Evolutionary conservation across 2,329 filamentous ascomycete genomes (phyloP).

Genomic region (Colletotrichum euphorbiae): DNA sequence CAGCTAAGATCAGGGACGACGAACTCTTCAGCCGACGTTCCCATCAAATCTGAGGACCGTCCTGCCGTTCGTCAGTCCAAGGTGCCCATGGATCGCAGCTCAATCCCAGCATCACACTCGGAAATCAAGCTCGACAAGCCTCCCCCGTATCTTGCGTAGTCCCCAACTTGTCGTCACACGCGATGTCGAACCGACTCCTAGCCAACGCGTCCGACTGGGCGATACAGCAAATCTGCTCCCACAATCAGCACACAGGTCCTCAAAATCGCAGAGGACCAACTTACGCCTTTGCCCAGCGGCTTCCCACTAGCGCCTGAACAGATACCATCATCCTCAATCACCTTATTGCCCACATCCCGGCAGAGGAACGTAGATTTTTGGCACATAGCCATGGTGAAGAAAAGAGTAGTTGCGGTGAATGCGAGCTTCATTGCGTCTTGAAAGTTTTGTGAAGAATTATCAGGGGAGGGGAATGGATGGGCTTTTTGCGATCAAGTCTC

Average conservation of each 20-base stretch:
- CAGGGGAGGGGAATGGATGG: too few relatives aligned
- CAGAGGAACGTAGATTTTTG: constrained; percentile 21
- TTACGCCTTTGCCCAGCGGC: constrained; percentile 22
- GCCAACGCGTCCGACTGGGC: constrained; percentile 8
- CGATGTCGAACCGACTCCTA: constrained; percentile 10
- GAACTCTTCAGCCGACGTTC: too few relatives aligned
- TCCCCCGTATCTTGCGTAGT: constrained; percentile 13
- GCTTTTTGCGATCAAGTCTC: not conserved
- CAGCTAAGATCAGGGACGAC: too few relatives aligned
- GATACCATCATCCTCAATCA: constrained; percentile 1
- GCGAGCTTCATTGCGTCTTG: constrained; percentile 17
- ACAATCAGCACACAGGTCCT: not conserved
- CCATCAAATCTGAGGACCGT: too few relatives aligned
- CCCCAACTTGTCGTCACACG: constrained; percentile 25
- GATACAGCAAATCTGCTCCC: constrained; percentile 16
- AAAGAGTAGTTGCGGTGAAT: not conserved
- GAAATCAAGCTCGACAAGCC: constrained; percentile 1
- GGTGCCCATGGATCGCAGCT: too few relatives aligned
- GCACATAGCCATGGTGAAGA: not conserved
- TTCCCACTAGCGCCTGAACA: constrained; percentile 14
- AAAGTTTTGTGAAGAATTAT: too few relatives aligned
- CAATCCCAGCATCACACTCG: not conserved
- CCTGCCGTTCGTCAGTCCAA: not conserved
- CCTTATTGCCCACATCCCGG: constrained; percentile 15
- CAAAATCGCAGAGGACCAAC: too few relatives aligned